Evolutionary conservation across 257 asterid species (phyloP), one percentile per base, ranked within the genome.

Genomic region (Capsicum baccatum): DNA sequence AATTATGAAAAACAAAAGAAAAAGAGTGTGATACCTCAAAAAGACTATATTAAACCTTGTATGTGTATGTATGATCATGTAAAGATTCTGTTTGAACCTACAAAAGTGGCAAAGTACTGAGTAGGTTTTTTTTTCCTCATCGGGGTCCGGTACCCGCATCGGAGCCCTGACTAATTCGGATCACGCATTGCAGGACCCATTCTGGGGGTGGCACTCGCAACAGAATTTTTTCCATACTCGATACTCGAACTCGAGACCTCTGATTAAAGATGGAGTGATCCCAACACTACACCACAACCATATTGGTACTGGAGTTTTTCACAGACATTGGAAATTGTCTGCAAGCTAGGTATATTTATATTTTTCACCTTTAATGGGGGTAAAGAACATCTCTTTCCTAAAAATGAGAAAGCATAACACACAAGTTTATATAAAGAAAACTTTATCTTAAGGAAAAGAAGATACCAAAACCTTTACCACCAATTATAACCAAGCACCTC

Each of bases 391-490:
- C 3, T n/a, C 33, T 17, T 59, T 59, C 33, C 3, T 59, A 66
- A 8, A 8, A 15, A 39, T 68, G 21, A 39, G 78, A 39, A 76
- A 48, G 26, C 63, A 76, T 52, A 52, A 52, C 6, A 54, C 12
- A 52, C 44, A 74, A 21, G 81, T 50, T 74, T 21, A 50, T 2
- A 9, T 35, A 52, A 88, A 88, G 94, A 89, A 92, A 15, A 83
- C 97, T 93, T 93, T 91, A 85, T 89, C n/a, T 89, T 79, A 50
- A 84, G 95, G 94, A 16, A 88, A 92, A 91, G 88, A 92, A 92
- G 94, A 92, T 92, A 88, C 98, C 93, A 89, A 92, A 92, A 90
- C 97, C 98, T 92, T 90, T 91, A 91, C 94, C 90, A 66, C 89
- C 83, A 85, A 88, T 83, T 68, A 79, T 14, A 83, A 26, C 92